Percentiles rank a stretch among this genome's conserved stretches.
These are phyloP conservation scores for Schizophyllum amplum DNA, from an alignment of 1,284 basidiomycete genomes.

Conservation along the genomic window DNA sequence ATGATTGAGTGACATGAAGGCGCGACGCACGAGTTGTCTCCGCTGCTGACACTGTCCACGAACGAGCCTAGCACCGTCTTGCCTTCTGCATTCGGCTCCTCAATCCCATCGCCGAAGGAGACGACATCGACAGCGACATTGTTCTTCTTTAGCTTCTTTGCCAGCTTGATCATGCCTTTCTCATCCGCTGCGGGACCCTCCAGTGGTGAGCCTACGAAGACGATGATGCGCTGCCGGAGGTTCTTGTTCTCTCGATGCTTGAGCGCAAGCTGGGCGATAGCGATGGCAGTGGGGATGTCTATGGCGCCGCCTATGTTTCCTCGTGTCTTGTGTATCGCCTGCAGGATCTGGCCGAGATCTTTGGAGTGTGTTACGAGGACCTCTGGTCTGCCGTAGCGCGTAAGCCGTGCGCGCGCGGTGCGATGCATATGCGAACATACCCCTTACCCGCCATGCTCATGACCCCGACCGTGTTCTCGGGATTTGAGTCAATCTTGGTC, in stretches of 20 bases:
- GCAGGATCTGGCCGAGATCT: conserved; percentile 88
- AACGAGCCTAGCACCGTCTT: conserved; percentile 63
- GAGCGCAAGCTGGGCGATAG: conserved; percentile 90
- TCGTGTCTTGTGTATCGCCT: conserved; percentile 66
- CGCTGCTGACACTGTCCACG: conserved; percentile 69
- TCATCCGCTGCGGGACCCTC: conserved; percentile 61
- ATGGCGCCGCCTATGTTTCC: conserved; percentile 71
- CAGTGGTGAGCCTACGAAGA: conserved; percentile 88
- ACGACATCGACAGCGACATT: conserved; percentile 95
- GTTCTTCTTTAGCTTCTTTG: conserved; percentile 99
- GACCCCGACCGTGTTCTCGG: conserved; percentile 93
- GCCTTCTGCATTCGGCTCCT: conserved; percentile 50
- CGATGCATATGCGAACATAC: conserved; percentile 34
- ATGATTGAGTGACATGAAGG: neutral
- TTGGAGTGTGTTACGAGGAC: conserved; percentile 94
- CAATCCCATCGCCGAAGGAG: conserved; percentile 69
- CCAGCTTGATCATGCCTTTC: conserved; percentile 76
- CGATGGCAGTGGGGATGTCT: conserved; percentile 85
- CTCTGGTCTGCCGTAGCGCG: conserved; percentile 62
- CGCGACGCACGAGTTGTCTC: conserved; percentile 71
- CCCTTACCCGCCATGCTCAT: conserved; percentile 98
- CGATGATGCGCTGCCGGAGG: conserved; percentile 89
- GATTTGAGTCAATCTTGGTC: conserved; percentile 92
- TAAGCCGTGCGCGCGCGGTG: neutral
- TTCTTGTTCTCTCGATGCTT: conserved; percentile 99